phyloP scores from a whole-genome alignment of 2,329 filamentous ascomycete species.

The Phyllosticta ampelicida region DNA sequence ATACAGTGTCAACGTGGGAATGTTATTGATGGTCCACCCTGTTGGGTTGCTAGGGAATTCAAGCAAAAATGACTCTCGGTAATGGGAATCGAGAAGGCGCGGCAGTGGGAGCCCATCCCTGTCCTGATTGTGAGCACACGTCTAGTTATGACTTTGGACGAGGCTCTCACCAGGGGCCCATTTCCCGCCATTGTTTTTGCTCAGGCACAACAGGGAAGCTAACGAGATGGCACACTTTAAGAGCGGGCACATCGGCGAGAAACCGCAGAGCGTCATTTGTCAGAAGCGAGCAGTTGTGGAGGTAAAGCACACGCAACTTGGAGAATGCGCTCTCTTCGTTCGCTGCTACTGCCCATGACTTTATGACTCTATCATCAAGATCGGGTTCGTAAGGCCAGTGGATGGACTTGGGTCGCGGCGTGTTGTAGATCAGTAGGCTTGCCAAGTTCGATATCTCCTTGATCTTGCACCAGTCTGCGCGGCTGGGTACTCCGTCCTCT shows the following conservation, averaged over 20 bases:
- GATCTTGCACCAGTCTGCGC: neutral
- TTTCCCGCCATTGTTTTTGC: neutral
- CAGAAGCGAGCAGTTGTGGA: neutral
- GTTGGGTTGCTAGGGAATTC: neutral
- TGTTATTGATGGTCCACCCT: neutral
- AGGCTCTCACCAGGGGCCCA: neutral
- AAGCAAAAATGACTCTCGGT: neutral
- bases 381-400: neutral
- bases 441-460: slow-evolving; percentile 1
- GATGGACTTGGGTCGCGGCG: too few relatives aligned
- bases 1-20: neutral
- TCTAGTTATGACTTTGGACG: too few relatives aligned
- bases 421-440: neutral
- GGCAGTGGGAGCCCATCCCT: too few relatives aligned
- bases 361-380: slow-evolving; percentile 4
- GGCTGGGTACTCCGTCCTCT: neutral
- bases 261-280: neutral
- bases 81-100: neutral
- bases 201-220: neutral
- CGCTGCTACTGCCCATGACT: neutral
- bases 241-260: neutral
- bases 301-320: neutral
- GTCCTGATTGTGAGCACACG: too few relatives aligned
- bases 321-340: neutral
- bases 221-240: slow-evolving; percentile 1